Percentiles rank a stretch among this genome's conserved stretches.
Conservation (phyloP, 352 stramenopile genomes). For the Thraustotheca clavata region DNA sequence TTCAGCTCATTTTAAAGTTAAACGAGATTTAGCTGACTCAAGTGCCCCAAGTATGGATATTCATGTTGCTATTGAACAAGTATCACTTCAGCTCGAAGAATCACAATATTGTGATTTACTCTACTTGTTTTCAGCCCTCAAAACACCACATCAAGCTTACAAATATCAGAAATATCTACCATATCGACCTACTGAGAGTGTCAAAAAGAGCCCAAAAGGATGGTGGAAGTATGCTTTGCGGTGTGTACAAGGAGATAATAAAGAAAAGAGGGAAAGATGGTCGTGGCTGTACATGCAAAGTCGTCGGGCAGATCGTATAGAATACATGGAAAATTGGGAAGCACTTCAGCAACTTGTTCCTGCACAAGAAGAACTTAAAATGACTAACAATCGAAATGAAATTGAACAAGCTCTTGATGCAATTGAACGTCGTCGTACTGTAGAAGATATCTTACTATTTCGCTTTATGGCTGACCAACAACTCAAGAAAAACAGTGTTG, state of each 20-base stretch:
- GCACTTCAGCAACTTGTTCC: slow-evolving; percentile 27
- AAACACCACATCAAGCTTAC: slow-evolving; percentile 57
- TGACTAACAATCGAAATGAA: slow-evolving; percentile 15
- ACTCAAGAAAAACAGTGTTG: slow-evolving; percentile 27
- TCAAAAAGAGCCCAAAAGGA: slow-evolving; percentile 36
- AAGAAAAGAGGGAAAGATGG: slow-evolving; percentile 56
- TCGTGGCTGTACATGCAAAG: slow-evolving; percentile 79
- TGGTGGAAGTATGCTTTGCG: slow-evolving; percentile 81
- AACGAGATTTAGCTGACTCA: slow-evolving; percentile 66
- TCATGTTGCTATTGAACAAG: slow-evolving; percentile 65
- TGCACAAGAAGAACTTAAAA: slow-evolving; percentile 34
- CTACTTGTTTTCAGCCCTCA: slow-evolving; percentile 62
- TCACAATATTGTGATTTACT: slow-evolving; percentile 83
- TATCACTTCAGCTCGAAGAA: slow-evolving; percentile 75
- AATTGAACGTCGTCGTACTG: slow-evolving; percentile 57
- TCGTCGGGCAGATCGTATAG: slow-evolving; percentile 63
- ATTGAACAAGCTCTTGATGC: slow-evolving; percentile 35
- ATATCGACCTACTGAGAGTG: slow-evolving; percentile 39
- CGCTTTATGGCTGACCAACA: slow-evolving; percentile 65
- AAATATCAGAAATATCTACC: slow-evolving; percentile 75
- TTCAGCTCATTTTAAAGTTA: slow-evolving; percentile 69
- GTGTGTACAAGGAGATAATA: slow-evolving; percentile 48
- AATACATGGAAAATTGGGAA: slow-evolving; percentile 64
- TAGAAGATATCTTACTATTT: slow-evolving; percentile 83
- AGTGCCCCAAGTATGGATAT: slow-evolving; percentile 76